Evolutionary conservation across 1,284 basidiomycete species (phyloP), one percentile per base, ranked within the genome.

Genomic region (Ceratobasidium papillatum): DNA sequence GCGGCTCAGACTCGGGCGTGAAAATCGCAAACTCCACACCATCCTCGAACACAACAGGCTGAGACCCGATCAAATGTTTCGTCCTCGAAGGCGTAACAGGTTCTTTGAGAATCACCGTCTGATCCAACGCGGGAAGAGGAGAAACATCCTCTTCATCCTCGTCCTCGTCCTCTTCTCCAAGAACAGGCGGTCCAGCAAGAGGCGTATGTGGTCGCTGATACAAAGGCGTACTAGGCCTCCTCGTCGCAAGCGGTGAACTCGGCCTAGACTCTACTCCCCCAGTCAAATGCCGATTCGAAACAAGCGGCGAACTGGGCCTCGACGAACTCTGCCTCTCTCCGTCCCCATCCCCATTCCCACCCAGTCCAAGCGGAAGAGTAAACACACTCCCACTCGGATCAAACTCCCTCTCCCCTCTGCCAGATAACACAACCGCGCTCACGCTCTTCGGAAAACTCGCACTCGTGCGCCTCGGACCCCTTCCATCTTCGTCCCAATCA

Each of bases 341-440:
- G 11, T 41, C 43, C 62, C 30, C 64, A 1, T 43, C 34, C 3
- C 36, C 22, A 5, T 61, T 22, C 2, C 22, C 58, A 14, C 47
- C 68, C 14, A 71, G 9, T 22, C 51, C 68, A 14, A 71, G 54
- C 38, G 69, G 69, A 2, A 72, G 45, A 7, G 69, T 72, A 38
- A 72, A 72, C 58, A 62, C 69, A 27, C 69, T 72, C 51, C 54
- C 68, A 17, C 68, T 59, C 27, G 69, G 69, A 32, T 72, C 58
- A 22, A 25, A 62, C 32, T 72, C 69, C 30, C 69, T n/a, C 27
- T 36, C 32, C 19, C 25, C 36, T 7, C 25, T 49, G 3, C 56
- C 25, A 19, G 59, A 58, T 14, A 72, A 30, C 9, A 58, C 69
- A 19, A 58, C 52, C 19, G 69, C 69, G 27, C 69, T 72, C 69